These are phyloP conservation scores for Scutellaria galericulata DNA, from an alignment of 257 asterid genomes.

Conservation along the genomic window DNA sequence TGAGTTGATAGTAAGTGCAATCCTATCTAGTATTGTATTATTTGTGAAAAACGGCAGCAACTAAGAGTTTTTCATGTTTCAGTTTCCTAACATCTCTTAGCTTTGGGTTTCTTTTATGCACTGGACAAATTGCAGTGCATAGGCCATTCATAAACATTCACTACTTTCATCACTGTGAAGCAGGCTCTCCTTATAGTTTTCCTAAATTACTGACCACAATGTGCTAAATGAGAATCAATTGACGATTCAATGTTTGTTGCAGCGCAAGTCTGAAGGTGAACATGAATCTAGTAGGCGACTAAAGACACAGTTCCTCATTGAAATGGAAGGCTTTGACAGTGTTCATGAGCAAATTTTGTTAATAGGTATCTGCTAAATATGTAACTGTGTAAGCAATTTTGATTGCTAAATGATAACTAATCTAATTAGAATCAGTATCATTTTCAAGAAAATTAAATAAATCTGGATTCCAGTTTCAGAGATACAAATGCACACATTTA, in stretches of 20 bases:
- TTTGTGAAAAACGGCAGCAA: background rate
- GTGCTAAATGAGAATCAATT: constrained; percentile 26
- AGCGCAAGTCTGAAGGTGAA: constrained; percentile 99
- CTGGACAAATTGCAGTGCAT: constrained; percentile 4
- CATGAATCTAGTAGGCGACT: constrained; percentile 98
- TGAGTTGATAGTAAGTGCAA: too few relatives aligned
- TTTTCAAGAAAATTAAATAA: background rate
- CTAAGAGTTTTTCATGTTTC: background rate
- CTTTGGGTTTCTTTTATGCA: constrained; percentile 2
- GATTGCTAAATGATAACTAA: constrained; percentile 22
- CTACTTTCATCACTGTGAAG: constrained; percentile 1
- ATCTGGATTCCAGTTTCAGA: background rate
- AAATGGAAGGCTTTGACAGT: constrained; percentile 98
- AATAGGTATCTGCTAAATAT: constrained; percentile 64
- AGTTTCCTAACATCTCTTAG: background rate
- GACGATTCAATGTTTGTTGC: constrained; percentile 43
- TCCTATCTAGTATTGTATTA: background rate
- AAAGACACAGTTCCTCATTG: constrained; percentile 97
- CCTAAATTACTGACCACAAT: constrained; percentile 15
- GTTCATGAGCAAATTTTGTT: constrained; percentile 85
- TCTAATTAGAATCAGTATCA: background rate
- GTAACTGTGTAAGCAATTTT: constrained; percentile 14
- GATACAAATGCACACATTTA: constrained; percentile 5
- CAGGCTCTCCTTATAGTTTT: constrained; percentile 11
- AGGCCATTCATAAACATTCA: constrained; percentile 4